Conservation (phyloP, 176 grass and related monocot species). For the Eragrostis nindensis region DNA sequence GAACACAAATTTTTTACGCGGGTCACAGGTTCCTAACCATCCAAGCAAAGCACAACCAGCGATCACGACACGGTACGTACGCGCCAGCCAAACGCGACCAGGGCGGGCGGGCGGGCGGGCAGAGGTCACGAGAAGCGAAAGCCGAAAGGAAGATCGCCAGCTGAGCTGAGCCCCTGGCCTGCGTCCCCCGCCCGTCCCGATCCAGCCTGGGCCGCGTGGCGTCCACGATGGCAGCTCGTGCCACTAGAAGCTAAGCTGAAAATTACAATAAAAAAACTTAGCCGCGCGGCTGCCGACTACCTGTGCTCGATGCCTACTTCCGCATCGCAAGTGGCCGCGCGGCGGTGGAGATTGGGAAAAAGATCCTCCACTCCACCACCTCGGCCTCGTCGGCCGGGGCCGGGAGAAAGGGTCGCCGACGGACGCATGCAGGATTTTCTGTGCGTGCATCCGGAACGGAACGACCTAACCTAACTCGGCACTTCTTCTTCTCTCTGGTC, state of each 20-base stretch:
- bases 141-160: background rate
- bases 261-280: background rate
- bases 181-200: conserved; percentile 16
- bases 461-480: background rate
- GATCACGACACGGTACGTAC: background rate
- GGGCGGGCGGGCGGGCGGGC: background rate
- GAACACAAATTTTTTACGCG: background rate
- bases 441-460: background rate
- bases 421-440: conserved; percentile 32
- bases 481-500: background rate
- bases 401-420: background rate
- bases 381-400: background rate
- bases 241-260: background rate
- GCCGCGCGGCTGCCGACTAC: conserved; percentile 37
- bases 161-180: background rate
- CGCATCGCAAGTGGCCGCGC: conserved; percentile 25
- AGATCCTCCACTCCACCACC: conserved; percentile 22
- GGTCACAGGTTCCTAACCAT: background rate
- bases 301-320: conserved; percentile 3
- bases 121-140: conserved; percentile 20
- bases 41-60: background rate
- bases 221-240: background rate
- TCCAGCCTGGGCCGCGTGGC: conserved; percentile 51
- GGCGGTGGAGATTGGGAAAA: conserved; percentile 12
- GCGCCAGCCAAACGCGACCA: too few relatives aligned